A percentile compares a stretch with the other conserved stretches of the same genome.
phyloP scores from a whole-genome alignment of 768 basidiomycete species.

The Rhizopogon vinicolor region DNA sequence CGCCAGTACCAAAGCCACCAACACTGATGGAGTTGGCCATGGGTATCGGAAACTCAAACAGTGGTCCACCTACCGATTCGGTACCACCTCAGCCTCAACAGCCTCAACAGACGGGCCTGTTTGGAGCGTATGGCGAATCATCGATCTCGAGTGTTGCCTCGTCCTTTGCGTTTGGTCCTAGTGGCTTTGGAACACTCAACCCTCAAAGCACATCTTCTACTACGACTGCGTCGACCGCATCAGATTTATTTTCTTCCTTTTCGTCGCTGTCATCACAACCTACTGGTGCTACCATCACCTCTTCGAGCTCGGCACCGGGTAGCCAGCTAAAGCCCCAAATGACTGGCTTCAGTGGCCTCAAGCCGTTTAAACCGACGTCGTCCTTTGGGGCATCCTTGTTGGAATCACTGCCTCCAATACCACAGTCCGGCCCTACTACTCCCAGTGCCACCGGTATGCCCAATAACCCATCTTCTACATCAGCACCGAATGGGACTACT shows the following conservation, averaged over 20 bases:
- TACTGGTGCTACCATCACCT: slow-evolving; percentile 38
- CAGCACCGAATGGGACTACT: slow-evolving; percentile 16
- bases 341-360: slow-evolving; percentile 57
- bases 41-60: slow-evolving; percentile 31
- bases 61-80: slow-evolving; percentile 11
- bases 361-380: slow-evolving; percentile 79
- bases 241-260: slow-evolving; percentile 40
- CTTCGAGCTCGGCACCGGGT: slow-evolving; percentile 21
- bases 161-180: slow-evolving; percentile 43
- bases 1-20: slow-evolving; percentile 71
- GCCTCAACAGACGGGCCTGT: slow-evolving; percentile 23
- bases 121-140: slow-evolving; percentile 30
- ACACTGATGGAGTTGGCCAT: slow-evolving; percentile 78
- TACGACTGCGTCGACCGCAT: slow-evolving; percentile 39
- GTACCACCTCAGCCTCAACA: slow-evolving; percentile 24
- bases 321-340: slow-evolving; percentile 35
- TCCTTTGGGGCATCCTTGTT: slow-evolving; percentile 75
- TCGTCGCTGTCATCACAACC: slow-evolving; percentile 42
- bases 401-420: slow-evolving; percentile 70
- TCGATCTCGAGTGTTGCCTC: slow-evolving; percentile 70
- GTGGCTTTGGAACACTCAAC: slow-evolving; percentile 16
- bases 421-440: slow-evolving; percentile 49
- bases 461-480: slow-evolving; percentile 12
- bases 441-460: slow-evolving; percentile 28
- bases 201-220: slow-evolving; percentile 32